These are phyloP conservation scores for Brassica rapa DNA, from an alignment of 345 rosid species.

Conservation along the genomic window DNA sequence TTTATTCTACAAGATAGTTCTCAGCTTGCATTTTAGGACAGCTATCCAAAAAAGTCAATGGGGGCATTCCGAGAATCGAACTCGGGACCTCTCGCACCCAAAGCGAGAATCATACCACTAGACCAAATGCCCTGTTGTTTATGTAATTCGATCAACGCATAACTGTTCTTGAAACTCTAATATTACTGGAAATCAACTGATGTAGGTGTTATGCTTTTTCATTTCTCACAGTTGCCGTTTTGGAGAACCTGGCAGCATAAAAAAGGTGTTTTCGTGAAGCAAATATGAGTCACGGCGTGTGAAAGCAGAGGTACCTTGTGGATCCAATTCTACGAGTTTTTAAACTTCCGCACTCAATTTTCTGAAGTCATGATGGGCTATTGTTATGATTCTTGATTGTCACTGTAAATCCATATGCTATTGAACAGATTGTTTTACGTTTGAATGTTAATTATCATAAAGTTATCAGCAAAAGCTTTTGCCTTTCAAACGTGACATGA, in stretches of 20 bases:
- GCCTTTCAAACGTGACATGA: background rate
- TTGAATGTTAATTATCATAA: background rate
- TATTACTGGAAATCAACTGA: background rate
- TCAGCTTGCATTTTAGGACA: background rate
- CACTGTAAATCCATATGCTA: background rate
- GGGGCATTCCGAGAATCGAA: conserved; percentile 31
- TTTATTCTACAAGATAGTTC: background rate
- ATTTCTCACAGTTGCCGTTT: background rate
- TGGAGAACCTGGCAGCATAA: background rate
- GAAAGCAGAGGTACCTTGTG: background rate
- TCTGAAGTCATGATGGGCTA: background rate
- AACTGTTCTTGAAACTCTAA: background rate
- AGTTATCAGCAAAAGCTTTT: background rate
- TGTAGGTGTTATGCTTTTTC: background rate
- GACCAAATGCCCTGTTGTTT: conserved; percentile 57
- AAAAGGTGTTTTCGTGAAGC: background rate
- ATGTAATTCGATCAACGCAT: background rate
- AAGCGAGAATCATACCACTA: conserved; percentile 85
- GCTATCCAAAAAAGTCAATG: background rate
- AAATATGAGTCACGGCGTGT: background rate
- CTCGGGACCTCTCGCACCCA: conserved; percentile 86
- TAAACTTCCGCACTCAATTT: background rate
- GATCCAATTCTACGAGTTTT: background rate
- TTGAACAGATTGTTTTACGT: background rate
- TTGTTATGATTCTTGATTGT: background rate